Conservation (phyloP, 208 protist genomes). For the Acanthamoeba healyi region DNA sequence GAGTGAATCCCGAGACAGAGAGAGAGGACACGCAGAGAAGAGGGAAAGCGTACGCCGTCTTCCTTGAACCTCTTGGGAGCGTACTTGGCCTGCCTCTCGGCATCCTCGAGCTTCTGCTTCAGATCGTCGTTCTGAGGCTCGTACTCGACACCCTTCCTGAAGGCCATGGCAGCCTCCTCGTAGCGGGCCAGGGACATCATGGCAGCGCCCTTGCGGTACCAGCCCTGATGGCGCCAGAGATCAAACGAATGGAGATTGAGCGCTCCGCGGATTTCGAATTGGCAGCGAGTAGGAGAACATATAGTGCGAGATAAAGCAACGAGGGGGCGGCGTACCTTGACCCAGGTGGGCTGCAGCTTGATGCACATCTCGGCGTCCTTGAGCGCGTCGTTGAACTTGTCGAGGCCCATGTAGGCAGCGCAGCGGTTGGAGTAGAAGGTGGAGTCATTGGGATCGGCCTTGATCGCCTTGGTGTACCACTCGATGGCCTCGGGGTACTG, state of each 20-base stretch:
- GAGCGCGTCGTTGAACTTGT: slow-evolving; percentile 85
- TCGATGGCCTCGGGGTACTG: slow-evolving; percentile 86
- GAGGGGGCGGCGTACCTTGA: slow-evolving; percentile 82
- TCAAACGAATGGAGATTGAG: not conserved
- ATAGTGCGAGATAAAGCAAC: not conserved
- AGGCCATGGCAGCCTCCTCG: slow-evolving; percentile 79
- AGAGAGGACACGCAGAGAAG: not conserved
- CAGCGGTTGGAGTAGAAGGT: slow-evolving; percentile 90
- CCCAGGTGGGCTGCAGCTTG: slow-evolving; percentile 87
- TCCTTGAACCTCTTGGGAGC: slow-evolving; percentile 46
- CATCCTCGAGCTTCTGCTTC: slow-evolving; percentile 60
- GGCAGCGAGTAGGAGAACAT: not conserved
- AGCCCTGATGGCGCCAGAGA: slow-evolving; percentile 70
- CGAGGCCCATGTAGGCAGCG: slow-evolving; percentile 78
- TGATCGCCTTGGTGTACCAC: slow-evolving; percentile 87
- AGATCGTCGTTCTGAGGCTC: slow-evolving; percentile 75
- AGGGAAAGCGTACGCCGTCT: slow-evolving; percentile 35
- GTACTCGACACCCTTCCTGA: slow-evolving; percentile 77
- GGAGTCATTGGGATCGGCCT: slow-evolving; percentile 85
- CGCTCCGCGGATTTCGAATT: not conserved
- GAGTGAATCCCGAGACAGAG: too few species aligned
- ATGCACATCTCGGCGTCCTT: slow-evolving; percentile 88
- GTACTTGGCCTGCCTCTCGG: slow-evolving; percentile 57
- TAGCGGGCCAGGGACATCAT: slow-evolving; percentile 76
- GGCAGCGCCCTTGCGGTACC: slow-evolving; percentile 86